Conservation (phyloP, 352 stramenopile species). For the Peronospora tabacina region DNA sequence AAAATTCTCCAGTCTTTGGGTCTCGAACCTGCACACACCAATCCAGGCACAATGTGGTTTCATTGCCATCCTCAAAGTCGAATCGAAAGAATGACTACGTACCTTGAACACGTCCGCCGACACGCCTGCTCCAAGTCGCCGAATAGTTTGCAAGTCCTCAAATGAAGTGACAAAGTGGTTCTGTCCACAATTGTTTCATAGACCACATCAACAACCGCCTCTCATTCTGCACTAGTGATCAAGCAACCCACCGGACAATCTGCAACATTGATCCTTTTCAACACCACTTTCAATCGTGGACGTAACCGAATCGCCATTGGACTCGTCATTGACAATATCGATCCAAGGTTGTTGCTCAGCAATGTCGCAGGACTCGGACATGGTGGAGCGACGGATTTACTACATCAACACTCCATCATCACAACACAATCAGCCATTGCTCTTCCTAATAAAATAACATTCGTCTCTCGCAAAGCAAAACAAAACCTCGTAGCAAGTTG, state of each 20-base stretch:
- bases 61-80: neutral
- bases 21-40: conserved; percentile 33
- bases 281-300: conserved; percentile 19
- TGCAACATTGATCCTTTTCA: conserved; percentile 22
- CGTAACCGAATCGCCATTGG: conserved; percentile 15
- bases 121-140: conserved; percentile 57
- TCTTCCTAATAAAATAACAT: neutral
- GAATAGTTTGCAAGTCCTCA: conserved; percentile 46
- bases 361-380: conserved; percentile 37
- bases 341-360: conserved; percentile 31
- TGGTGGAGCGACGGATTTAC: conserved; percentile 21
- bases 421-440: conserved; percentile 1
- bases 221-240: neutral
- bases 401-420: conserved; percentile 8
- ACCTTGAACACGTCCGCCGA: conserved; percentile 72
- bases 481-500: conserved; percentile 15
- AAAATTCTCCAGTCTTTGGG: conserved; percentile 28
- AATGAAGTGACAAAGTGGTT: conserved; percentile 32
- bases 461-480: neutral
- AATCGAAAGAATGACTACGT: neutral
- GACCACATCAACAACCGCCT: conserved; percentile 1
- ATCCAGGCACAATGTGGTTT: conserved; percentile 1
- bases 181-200: conserved; percentile 7
- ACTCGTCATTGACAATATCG: conserved; percentile 37
- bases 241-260: conserved; percentile 18